phyloP scores from a whole-genome alignment of 345 rosid species.

The Litchi chinensis region DNA sequence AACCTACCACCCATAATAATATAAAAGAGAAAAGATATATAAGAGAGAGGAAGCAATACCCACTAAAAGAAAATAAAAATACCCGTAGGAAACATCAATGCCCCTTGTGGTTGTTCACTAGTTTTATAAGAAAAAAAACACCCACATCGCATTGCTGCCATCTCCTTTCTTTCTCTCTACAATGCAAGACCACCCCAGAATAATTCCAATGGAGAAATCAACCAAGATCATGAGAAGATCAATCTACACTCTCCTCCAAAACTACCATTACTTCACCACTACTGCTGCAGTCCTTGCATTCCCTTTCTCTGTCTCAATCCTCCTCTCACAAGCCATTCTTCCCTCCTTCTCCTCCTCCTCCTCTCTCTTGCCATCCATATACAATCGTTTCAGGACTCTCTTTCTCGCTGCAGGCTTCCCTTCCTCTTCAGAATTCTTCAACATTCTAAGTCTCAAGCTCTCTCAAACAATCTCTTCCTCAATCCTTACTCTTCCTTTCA shows the following conservation, averaged over 20 bases:
- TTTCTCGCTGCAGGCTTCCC: slow-evolving; percentile 76
- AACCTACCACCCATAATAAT: background rate
- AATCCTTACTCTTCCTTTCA: slow-evolving; percentile 66
- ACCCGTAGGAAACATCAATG: slow-evolving; percentile 6
- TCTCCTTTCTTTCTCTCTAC: slow-evolving; percentile 12
- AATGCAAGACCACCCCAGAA: slow-evolving; percentile 24
- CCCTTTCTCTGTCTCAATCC: slow-evolving; percentile 62
- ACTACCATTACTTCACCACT: slow-evolving; percentile 60
- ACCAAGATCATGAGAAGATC: slow-evolving; percentile 67
- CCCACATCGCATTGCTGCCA: slow-evolving; percentile 19
- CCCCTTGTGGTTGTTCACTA: background rate
- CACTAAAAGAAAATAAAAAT: slow-evolving; percentile 4
- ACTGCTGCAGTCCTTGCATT: slow-evolving; percentile 53
- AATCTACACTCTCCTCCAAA: slow-evolving; percentile 57
- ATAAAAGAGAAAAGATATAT: slow-evolving; percentile 2
- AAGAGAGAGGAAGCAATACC: background rate
- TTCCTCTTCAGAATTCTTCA: slow-evolving; percentile 51
- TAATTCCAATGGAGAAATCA: slow-evolving; percentile 49
- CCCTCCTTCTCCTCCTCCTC: slow-evolving; percentile 39
- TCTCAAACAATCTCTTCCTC: slow-evolving; percentile 71
- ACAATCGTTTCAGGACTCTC: slow-evolving; percentile 44
- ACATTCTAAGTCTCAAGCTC: slow-evolving; percentile 58
- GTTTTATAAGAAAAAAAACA: slow-evolving; percentile 13
- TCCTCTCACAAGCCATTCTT: slow-evolving; percentile 52
- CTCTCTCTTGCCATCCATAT: slow-evolving; percentile 29